A percentile compares a stretch with the other conserved stretches of the same genome.
These are phyloP conservation scores for Botrytis elliptica DNA, from an alignment of 2,329 filamentous ascomycete species.

Conservation along the genomic window DNA sequence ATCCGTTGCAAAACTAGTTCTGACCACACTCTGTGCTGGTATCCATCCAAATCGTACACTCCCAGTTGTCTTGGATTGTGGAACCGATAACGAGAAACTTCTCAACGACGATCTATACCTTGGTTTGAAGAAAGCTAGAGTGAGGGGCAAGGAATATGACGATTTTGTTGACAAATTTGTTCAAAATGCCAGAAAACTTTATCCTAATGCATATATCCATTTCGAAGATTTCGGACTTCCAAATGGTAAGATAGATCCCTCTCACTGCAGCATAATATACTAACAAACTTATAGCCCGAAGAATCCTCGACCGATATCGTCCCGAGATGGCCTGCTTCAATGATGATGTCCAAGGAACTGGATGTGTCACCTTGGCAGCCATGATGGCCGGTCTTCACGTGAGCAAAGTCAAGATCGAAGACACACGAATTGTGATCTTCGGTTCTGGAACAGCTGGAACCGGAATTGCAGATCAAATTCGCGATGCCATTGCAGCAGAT, in stretches of 20 bases:
- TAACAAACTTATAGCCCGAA: constrained; percentile 46
- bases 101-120: constrained; percentile 78
- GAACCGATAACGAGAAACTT: constrained; percentile 75
- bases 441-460: constrained; percentile 80
- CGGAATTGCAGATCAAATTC: constrained; percentile 82
- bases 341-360: constrained; percentile 87
- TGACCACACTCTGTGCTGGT: constrained; percentile 84
- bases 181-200: constrained; percentile 62
- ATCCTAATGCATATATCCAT: constrained; percentile 79
- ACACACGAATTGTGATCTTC: constrained; percentile 72
- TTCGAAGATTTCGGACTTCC: constrained; percentile 84
- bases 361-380: constrained; percentile 80
- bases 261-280: not conserved
- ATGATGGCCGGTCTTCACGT: constrained; percentile 75
- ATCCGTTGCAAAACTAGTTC: constrained; percentile 75
- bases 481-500: constrained; percentile 73
- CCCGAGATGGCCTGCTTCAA: constrained; percentile 81
- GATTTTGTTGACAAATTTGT: constrained; percentile 75
- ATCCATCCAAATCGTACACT: constrained; percentile 77
- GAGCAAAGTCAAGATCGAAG: constrained; percentile 61
- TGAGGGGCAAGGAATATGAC: constrained; percentile 71
- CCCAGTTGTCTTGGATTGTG: constrained; percentile 81
- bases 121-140: constrained; percentile 65
- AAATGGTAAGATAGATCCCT: constrained; percentile 52
- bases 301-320: constrained; percentile 74